Evolutionary conservation across 257 asterid species (phyloP).

Genomic region (Apocynum venetum): DNA sequence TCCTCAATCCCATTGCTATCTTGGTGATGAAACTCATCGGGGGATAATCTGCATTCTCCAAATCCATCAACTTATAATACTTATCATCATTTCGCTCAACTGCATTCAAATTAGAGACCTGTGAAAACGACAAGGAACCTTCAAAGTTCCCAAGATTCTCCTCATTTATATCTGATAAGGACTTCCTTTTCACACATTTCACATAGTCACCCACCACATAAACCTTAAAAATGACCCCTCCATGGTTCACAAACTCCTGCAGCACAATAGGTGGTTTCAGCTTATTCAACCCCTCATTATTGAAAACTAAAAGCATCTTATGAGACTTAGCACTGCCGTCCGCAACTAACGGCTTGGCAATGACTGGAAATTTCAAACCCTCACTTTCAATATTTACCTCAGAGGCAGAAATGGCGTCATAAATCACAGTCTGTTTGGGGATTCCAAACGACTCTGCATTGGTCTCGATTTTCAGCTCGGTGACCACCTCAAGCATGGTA

Average conservation of each 20-base stretch:
- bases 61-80: slow-evolving; percentile 45
- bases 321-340: slow-evolving; percentile 78
- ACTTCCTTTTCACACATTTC: slow-evolving; percentile 70
- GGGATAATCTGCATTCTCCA: slow-evolving; percentile 63
- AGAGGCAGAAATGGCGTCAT: slow-evolving; percentile 38
- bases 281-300: slow-evolving; percentile 52
- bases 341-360: slow-evolving; percentile 71
- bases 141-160: slow-evolving; percentile 42
- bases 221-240: slow-evolving; percentile 73
- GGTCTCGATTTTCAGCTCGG: slow-evolving; percentile 31
- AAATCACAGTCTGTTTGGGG: slow-evolving; percentile 54
- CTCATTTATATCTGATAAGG: slow-evolving; percentile 57
- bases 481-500: slow-evolving; percentile 64
- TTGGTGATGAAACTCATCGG: slow-evolving; percentile 55
- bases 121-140: slow-evolving; percentile 52
- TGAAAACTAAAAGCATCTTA: slow-evolving; percentile 59
- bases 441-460: slow-evolving; percentile 49
- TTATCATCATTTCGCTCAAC: slow-evolving; percentile 43
- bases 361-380: slow-evolving; percentile 62
- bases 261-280: slow-evolving; percentile 67
- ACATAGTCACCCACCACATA: slow-evolving; percentile 75
- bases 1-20: slow-evolving; percentile 58
- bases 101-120: slow-evolving; percentile 49
- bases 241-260: slow-evolving; percentile 77
- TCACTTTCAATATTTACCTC: slow-evolving; percentile 34